These are phyloP conservation scores for Saccharomycopsis sp. DNA, from an alignment of 805 yeast species.

Conservation along the genomic window DNA sequence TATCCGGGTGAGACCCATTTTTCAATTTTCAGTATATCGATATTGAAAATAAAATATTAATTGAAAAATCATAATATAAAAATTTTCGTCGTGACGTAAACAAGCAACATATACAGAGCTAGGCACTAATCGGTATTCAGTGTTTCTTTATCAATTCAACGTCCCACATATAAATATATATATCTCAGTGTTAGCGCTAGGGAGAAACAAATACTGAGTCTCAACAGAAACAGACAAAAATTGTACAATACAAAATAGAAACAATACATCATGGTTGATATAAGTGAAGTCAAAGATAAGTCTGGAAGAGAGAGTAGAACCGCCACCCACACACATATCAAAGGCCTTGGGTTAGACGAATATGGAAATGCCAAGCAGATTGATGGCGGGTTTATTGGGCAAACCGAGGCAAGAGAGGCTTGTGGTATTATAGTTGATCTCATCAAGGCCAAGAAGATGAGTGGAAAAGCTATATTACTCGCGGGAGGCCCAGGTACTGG, in stretches of 20 bases:
- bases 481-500: constrained; percentile 99
- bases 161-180: no score
- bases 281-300: constrained; percentile 42
- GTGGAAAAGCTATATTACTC: constrained; percentile 89
- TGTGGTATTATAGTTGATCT: constrained; percentile 93
- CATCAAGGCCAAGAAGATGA: constrained; percentile 85
- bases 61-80: not conserved
- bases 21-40: no score
- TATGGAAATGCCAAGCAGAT: constrained; percentile 74
- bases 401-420: constrained; percentile 72
- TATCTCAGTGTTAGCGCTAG: not conserved
- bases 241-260: not conserved
- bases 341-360: constrained; percentile 91
- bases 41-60: not conserved
- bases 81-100: not conserved
- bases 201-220: not conserved
- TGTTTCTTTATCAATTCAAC: no score
- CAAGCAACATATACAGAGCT: not conserved
- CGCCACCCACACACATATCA: constrained; percentile 96
- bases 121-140: no score
- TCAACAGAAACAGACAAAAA: not conserved
- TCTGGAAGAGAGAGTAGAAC: constrained; percentile 57
- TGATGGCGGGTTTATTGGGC: constrained; percentile 84
- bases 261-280: constrained; percentile 16
- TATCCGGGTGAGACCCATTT: no score